Conservation (phyloP, 2,329 filamentous ascomycete genomes). For the Cercospora sp. region DNA sequence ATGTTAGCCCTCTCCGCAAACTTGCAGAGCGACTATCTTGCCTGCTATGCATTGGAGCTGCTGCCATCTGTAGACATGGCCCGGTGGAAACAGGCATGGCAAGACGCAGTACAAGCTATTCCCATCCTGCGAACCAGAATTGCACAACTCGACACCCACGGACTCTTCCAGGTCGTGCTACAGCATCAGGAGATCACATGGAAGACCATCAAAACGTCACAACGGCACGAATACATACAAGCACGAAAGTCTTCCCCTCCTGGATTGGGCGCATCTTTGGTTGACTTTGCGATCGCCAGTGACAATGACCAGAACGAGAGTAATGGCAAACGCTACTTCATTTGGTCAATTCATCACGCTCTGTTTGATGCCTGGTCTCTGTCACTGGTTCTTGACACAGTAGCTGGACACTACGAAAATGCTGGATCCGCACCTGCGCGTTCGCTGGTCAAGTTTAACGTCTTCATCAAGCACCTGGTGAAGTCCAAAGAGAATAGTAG, state of each 20-base stretch:
- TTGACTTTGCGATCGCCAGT: neutral
- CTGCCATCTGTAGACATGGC: neutral
- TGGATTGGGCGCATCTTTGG: neutral
- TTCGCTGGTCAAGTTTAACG: neutral
- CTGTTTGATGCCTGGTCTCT: constrained; percentile 45
- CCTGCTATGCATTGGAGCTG: neutral
- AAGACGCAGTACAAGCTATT: neutral
- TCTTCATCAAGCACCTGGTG: neutral
- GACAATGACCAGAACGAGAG: neutral
- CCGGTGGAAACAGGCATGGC: neutral
- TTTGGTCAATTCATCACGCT: constrained; percentile 43
- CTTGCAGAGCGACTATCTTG: neutral
- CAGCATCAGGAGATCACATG: neutral
- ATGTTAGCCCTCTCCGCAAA: neutral
- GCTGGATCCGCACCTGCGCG: neutral
- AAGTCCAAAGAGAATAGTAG: neutral
- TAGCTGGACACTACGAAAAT: neutral
- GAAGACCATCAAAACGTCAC: neutral
- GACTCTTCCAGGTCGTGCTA: neutral
- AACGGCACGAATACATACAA: neutral
- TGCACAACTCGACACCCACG: neutral
- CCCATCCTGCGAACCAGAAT: neutral
- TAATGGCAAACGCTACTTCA: constrained; percentile 26
- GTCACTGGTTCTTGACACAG: constrained; percentile 37
- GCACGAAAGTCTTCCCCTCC: neutral